Base-by-base conservation (phyloP, 2,329 filamentous ascomycete genomes). In the Epichloe brachyelytri region DNA sequence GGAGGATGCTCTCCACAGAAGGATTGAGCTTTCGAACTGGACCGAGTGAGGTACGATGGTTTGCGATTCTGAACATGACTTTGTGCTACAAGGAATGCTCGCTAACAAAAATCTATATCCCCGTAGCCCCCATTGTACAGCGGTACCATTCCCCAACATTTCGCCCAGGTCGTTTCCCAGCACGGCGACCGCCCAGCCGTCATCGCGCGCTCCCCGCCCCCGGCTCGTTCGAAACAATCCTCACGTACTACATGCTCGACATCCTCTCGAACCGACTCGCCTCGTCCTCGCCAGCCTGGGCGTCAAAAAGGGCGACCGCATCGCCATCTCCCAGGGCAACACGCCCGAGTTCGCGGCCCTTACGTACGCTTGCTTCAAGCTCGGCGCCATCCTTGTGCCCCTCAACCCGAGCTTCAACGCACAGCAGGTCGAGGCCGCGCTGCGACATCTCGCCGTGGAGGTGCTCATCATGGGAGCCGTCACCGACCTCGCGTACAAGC, bases 361-460 rank as follows among this genome's bases (percentile, higher is more conserved):
- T 19, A 91, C 85, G 5, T 97, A 97, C 68, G 90, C 90, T 1
- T 67, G 93, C 50, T 95, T 91, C 73, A 97, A 97, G 68, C 77
- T 97, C 10, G 93, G 93, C n/a, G 91, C 88, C 22, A 80, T 97
- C 48, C 73, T 97, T 55, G 90, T 95, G n/a, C 93, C 91, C 0
- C 70, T 97, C 22, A 97, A 98, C 65, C 91, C 90, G 19, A 84
- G 81, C 2, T 97, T 97, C 73, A 95, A 88, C 58, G 75, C 80
- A 3, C 66, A 72, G 5, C 93, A 97, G 70, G 81, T 97, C 8
- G 73, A 80, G 5, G 78, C 88, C 3, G 91, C 90, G 0, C 72
- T 97, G 30, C 76, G 76, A 8, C 90, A 95, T 60, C 77, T 98
- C 1, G 75, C 73, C 7, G 82, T 82, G 12, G 76, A 80, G 46